Base-by-base conservation (phyloP, 2,329 filamentous ascomycete species). In the Talaromyces sp. region DNA sequence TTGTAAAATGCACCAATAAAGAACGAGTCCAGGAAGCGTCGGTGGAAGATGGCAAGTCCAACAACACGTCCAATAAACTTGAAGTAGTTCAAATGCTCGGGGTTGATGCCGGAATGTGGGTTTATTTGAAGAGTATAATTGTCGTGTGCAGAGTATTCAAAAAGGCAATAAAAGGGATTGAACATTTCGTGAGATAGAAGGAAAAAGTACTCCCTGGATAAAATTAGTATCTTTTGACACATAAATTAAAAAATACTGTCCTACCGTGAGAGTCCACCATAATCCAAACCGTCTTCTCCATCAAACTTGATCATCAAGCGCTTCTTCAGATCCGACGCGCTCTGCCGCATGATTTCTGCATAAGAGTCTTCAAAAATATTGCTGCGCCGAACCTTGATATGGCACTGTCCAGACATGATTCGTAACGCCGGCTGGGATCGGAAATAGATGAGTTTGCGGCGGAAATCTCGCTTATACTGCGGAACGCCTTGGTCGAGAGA, bases 61-160 rank as follows among this genome's bases (percentile, higher is more conserved):
- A 99, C 94, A 29, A 99, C 94, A 62, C 94, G 91, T 54, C 94
- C 94, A 70, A 99, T 99, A 73, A 99, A 99, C 77, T 96, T 97
- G 86, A 99, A 99, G 80, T 97, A 99, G 75, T 97, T 97, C 70
- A 99, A 81, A 85, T 99, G 94, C 78, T 99, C 94, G 0, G 94
- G 94, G 77, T 99, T 99, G 78, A 99, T 97, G 65, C 94, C 94
- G 21, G 94, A 99, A 77, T 99, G 94, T 52, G 94, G 94, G 80
- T 99, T 99, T 81, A 99, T 99, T 79, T 99, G 94, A 59, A 99
- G 88, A 31, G 94, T 99, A 80, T 99, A 99, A 80, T 99, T 99
- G 85, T 99, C 94, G 81, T 99, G 94, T 43, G 94, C 94, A 27
- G 94, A 97, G 77, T 99, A 99, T 79, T 99, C 94, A 81, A 99